Conservation (phyloP, 208 protist species). For the Leishmania braziliensis region DNA sequence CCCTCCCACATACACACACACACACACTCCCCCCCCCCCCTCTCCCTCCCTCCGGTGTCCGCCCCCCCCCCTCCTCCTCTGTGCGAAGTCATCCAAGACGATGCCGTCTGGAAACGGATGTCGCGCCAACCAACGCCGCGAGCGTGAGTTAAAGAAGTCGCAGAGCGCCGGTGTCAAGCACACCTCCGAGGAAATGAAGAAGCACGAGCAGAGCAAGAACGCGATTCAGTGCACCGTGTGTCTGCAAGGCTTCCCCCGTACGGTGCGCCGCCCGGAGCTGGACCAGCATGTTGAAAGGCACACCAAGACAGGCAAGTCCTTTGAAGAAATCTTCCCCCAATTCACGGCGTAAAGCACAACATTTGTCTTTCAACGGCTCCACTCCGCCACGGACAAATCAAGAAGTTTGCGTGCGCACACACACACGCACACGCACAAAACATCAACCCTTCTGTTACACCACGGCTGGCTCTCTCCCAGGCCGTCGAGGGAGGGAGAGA, state of each 20-base stretch:
- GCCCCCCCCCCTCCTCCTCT: too few species aligned
- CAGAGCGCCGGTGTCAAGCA: slow-evolving; percentile 42
- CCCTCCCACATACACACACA: too few species aligned
- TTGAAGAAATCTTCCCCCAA: slow-evolving; percentile 40
- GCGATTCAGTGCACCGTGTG: slow-evolving; percentile 77
- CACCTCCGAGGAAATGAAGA: slow-evolving; percentile 67
- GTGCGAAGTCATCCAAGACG: too few species aligned
- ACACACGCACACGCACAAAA: neutral
- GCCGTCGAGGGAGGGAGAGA: too few species aligned
- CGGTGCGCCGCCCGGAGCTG: slow-evolving; percentile 68
- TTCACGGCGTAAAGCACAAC: slow-evolving; percentile 31
- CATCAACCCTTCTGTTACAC: neutral
- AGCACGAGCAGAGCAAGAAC: slow-evolving; percentile 78
- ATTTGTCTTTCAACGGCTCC: neutral
- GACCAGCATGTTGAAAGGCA: slow-evolving; percentile 45
- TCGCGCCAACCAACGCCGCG: slow-evolving; percentile 66
- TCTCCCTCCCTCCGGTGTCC: neutral
- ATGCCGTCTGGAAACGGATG: slow-evolving; percentile 82
- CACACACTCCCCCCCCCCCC: neutral
- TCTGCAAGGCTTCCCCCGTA: slow-evolving; percentile 76
- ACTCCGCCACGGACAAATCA: neutral
- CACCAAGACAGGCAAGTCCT: too few species aligned
- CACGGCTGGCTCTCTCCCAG: neutral
- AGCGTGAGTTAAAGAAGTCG: slow-evolving; percentile 56
- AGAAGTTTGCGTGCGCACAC: neutral